A percentile compares a stretch with the other conserved stretches of the same genome.
These are phyloP conservation scores for Beauveria asiatica DNA, from an alignment of 2,329 filamentous ascomycete species.

Conservation along the genomic window DNA sequence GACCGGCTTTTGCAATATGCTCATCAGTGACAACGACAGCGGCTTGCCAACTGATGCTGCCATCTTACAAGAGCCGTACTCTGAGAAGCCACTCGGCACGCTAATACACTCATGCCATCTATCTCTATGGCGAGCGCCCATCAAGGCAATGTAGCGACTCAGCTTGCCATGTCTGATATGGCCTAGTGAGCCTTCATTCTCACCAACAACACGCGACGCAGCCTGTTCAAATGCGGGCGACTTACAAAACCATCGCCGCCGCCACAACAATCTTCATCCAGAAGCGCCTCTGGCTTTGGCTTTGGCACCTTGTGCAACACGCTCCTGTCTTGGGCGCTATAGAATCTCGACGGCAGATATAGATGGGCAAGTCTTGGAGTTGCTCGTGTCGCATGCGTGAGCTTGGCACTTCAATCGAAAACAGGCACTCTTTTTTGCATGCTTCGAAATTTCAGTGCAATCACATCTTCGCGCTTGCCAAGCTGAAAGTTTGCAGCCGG, in stretches of 20 bases:
- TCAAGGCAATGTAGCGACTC: background rate
- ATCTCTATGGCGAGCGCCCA: no score
- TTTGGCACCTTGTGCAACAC: background rate
- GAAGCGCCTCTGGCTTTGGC: background rate
- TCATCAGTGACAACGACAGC: background rate
- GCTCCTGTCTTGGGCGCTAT: background rate
- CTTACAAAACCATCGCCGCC: background rate
- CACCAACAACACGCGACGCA: background rate
- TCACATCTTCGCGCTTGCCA: background rate
- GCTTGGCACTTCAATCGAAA: background rate
- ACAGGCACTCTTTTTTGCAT: background rate
- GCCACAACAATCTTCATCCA: background rate
- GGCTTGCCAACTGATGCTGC: no score
- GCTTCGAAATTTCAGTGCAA: background rate
- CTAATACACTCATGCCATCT: no score
- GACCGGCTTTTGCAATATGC: background rate
- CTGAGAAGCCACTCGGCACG: no score
- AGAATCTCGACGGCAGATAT: background rate
- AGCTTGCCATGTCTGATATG: background rate
- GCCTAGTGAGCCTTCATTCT: background rate
- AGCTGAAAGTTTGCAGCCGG: background rate
- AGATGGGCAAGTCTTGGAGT: background rate
- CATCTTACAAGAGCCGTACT: no score
- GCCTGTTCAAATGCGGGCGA: background rate
- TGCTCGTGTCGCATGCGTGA: background rate